These are phyloP conservation scores for Dioscorea dumetorum DNA, from an alignment of 106 monocot species.

Conservation along the genomic window DNA sequence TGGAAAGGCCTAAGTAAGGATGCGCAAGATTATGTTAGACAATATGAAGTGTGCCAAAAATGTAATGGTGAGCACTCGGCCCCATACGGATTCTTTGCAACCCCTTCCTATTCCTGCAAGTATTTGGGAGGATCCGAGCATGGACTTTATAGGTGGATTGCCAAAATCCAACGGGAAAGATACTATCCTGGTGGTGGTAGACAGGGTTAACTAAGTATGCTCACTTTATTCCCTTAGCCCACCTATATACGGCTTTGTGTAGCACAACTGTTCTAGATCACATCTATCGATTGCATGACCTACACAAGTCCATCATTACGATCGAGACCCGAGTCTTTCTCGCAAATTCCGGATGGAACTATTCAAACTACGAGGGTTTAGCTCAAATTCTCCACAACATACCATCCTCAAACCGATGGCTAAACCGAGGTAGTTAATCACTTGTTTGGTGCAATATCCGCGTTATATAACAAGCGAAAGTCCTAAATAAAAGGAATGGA, in stretches of 20 bases:
- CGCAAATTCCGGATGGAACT: slow-evolving; percentile 4
- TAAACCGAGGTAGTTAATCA: slow-evolving; percentile 11
- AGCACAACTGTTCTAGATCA: not conserved
- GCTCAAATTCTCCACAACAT: not conserved
- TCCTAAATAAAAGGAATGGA: slow-evolving; percentile 2
- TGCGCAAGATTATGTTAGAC: not conserved
- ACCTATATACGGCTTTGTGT: not conserved
- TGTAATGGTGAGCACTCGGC: not conserved
- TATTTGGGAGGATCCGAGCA: not conserved
- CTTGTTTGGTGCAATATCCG: not conserved
- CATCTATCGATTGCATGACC: slow-evolving; percentile 6
- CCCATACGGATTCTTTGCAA: not conserved
- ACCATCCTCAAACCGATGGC: slow-evolving; percentile 15
- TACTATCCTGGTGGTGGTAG: slow-evolving; percentile 3
- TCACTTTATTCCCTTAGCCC: not conserved
- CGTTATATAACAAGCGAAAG: not conserved
- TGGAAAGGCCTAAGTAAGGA: not conserved
- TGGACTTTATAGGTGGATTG: slow-evolving; percentile 12
- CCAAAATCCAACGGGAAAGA: not conserved
- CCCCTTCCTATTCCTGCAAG: slow-evolving; percentile 7
- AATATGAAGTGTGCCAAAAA: not conserved
- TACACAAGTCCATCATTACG: not conserved
- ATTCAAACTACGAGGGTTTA: not conserved
- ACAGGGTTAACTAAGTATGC: not conserved
- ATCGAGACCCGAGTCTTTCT: slow-evolving; percentile 2